A percentile compares a stretch with the other conserved stretches of the same genome.
Evolutionary conservation across 1,139 yeast genomes (phyloP).

Genomic region (Hanseniaspora uvarum): DNA sequence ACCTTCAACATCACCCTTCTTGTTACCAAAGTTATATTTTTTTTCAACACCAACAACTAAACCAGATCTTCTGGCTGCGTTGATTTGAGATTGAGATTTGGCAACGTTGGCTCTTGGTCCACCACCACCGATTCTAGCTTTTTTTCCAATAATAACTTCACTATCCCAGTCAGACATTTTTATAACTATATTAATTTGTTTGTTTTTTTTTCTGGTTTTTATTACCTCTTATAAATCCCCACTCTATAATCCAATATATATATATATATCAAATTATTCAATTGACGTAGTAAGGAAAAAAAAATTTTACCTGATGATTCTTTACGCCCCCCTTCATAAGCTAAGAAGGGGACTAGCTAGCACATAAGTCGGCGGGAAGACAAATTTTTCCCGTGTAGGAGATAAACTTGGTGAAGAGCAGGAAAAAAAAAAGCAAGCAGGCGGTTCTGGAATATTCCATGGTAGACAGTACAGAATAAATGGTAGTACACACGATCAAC

Average conservation of each 20-base stretch:
- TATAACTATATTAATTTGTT: not conserved
- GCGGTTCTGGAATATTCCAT: not conserved
- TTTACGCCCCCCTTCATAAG: not conserved
- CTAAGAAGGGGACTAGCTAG: not conserved
- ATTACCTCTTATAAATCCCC: not conserved
- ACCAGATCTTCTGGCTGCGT: constrained; percentile 90
- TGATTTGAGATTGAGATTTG: constrained; percentile 62
- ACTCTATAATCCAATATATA: too few species aligned
- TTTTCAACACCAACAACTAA: constrained; percentile 83
- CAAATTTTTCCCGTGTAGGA: not conserved
- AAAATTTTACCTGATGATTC: too few species aligned
- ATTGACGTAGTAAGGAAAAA: too few species aligned
- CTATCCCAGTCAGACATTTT: constrained; percentile 71
- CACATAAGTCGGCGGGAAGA: not conserved
- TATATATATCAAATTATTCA: too few species aligned
- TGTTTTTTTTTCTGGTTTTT: not conserved
- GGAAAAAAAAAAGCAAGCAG: not conserved
- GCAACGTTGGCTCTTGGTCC: constrained; percentile 86
- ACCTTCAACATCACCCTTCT: constrained; percentile 73
- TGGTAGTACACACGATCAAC: too few species aligned
- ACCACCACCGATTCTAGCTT: constrained; percentile 77
- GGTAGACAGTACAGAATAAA: not conserved
- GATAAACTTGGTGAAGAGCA: not conserved
- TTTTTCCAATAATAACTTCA: constrained; percentile 77
- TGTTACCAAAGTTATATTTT: constrained; percentile 65